Conservation (phyloP, 192 early-diverging fungal genomes). For the Phlyctochytrium planicorne region DNA sequence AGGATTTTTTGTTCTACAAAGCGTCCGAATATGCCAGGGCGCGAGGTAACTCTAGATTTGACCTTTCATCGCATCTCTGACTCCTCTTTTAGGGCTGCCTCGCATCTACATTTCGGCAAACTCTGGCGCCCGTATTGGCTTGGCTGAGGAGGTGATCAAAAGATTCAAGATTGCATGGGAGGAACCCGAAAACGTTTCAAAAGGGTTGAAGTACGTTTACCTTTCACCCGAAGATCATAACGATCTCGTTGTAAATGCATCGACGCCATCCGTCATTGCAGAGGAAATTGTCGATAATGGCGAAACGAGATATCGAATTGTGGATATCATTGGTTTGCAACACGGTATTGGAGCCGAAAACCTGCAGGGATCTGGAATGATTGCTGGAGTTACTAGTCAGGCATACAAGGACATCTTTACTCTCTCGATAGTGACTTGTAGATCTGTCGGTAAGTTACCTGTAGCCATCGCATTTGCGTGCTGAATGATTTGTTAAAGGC, state of each 20-base stretch:
- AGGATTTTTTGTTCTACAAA: conserved; percentile 90
- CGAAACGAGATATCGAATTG: conserved; percentile 76
- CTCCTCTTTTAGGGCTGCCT: conserved; percentile 66
- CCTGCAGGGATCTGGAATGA: conserved; percentile 92
- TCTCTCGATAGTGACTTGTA: conserved; percentile 91
- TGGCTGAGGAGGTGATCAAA: conserved; percentile 87
- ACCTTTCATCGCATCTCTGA: not conserved
- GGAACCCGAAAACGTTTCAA: conserved; percentile 71
- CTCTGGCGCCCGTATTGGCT: conserved; percentile 96
- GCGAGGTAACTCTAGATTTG: conserved; percentile 38
- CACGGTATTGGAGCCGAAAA: conserved; percentile 97
- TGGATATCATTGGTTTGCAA: conserved; percentile 79
- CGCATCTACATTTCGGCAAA: conserved; percentile 96
- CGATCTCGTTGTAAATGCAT: conserved; percentile 43
- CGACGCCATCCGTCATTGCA: conserved; percentile 66
- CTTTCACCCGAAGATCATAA: conserved; percentile 76
- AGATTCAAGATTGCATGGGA: conserved; percentile 88
- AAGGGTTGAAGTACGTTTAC: conserved; percentile 94
- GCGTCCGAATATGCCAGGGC: conserved; percentile 86
- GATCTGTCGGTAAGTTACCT: conserved; percentile 79
- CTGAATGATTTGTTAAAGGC: not conserved
- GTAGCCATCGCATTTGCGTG: too few species aligned
- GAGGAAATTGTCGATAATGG: conserved; percentile 72
- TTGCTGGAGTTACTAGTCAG: conserved; percentile 93
- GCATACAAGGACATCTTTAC: conserved; percentile 99